Percentiles rank a stretch among this genome's conserved stretches.
Conservation (phyloP, 768 basidiomycete species). For the Lactarius sp. region DNA sequence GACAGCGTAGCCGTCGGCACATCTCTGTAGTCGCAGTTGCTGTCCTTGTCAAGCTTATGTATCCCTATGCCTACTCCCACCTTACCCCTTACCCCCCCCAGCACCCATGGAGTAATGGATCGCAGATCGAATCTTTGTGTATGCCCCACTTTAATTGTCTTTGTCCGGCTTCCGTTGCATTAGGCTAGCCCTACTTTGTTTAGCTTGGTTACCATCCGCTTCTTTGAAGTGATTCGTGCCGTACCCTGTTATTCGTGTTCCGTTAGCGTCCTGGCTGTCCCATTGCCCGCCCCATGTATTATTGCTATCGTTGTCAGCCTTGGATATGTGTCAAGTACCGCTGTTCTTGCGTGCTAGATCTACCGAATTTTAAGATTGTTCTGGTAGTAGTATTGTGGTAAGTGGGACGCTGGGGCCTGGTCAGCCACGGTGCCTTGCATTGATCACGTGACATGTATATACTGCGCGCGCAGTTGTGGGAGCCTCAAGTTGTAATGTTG, state of each 20-base stretch:
- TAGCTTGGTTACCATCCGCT: neutral
- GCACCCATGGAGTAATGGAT: neutral
- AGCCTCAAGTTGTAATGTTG: neutral
- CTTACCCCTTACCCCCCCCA: neutral
- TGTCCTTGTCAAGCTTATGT: slow-evolving; percentile 11
- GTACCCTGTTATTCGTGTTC: slow-evolving; percentile 15
- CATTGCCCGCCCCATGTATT: slow-evolving; percentile 7
- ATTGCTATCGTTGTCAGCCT: slow-evolving; percentile 6
- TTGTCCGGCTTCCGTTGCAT: neutral
- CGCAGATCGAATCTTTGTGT: slow-evolving; percentile 8
- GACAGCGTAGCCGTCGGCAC: neutral
- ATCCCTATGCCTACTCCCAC: slow-evolving; percentile 11
- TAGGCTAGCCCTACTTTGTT: neutral
- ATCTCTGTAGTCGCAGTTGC: slow-evolving; percentile 1
- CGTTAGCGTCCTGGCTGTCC: slow-evolving; percentile 10
- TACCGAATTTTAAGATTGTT: neutral
- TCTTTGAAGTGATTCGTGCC: neutral
- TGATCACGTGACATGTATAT: neutral
- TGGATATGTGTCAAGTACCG: slow-evolving; percentile 3
- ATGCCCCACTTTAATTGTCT: neutral
- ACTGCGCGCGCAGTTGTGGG: no score
- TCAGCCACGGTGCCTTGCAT: no score
- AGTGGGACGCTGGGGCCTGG: no score
- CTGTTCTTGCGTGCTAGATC: neutral
- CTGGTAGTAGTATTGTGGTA: no score